Conservation (phyloP, 2,329 filamentous ascomycete genomes). For the Chaetothyriales sp. region DNA sequence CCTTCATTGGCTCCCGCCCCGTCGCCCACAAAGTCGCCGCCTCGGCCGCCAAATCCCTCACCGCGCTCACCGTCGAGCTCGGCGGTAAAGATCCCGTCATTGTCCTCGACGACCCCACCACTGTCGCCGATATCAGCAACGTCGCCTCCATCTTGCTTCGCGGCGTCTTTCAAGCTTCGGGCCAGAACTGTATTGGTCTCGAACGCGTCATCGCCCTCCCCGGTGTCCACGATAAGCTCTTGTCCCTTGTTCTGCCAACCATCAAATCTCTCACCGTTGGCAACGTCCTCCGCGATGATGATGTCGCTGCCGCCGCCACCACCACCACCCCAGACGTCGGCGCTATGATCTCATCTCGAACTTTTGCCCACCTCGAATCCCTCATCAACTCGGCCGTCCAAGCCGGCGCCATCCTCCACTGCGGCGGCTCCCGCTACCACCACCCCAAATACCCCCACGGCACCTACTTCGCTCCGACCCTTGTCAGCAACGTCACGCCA, state of each 20-base stretch:
- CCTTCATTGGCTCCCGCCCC: constrained; percentile 82
- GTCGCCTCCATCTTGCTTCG: constrained; percentile 75
- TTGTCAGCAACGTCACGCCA: constrained; percentile 77
- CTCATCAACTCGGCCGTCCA: constrained; percentile 65
- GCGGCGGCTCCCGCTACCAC: constrained; percentile 56
- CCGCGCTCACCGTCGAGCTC: constrained; percentile 76
- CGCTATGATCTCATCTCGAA: constrained; percentile 69
- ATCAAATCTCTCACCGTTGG: constrained; percentile 66
- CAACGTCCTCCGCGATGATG: constrained; percentile 44
- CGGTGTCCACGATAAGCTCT: constrained; percentile 58
- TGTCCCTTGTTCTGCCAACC: constrained; percentile 56
- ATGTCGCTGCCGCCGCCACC: constrained; percentile 5
- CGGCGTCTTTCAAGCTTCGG: constrained; percentile 75
- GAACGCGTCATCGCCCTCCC: constrained; percentile 79
- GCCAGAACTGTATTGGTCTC: constrained; percentile 96
- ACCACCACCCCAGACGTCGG: constrained; percentile 53
- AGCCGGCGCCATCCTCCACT: constrained; percentile 66
- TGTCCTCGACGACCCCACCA: constrained; percentile 63
- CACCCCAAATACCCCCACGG: constrained; percentile 65
- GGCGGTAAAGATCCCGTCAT: constrained; percentile 92
- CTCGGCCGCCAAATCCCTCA: constrained; percentile 74
- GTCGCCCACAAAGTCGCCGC: constrained; percentile 81
- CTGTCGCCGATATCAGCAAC: constrained; percentile 45
- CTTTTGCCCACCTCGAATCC: constrained; percentile 61
- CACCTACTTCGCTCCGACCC: constrained; percentile 84